A percentile compares a stretch with the other conserved stretches of the same genome.
These are phyloP conservation scores for Boehmeria nivea DNA, from an alignment of 306 rosid species.

Conservation along the genomic window DNA sequence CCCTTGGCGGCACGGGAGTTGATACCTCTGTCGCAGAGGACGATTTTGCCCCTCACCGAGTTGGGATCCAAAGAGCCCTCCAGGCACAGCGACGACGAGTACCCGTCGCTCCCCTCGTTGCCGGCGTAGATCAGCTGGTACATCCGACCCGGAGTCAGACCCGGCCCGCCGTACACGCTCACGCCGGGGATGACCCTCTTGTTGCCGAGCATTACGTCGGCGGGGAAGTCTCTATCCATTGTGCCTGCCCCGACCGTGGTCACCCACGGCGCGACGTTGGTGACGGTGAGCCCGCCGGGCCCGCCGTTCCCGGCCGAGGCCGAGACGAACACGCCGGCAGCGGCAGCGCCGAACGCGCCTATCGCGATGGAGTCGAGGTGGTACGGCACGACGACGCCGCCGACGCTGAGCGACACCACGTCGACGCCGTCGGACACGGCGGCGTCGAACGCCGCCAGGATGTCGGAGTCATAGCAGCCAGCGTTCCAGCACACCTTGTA, in stretches of 20 bases:
- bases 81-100: slow-evolving; percentile 73
- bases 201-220: slow-evolving; percentile 75
- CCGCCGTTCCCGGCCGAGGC: slow-evolving; percentile 90
- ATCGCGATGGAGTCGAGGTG: slow-evolving; percentile 74
- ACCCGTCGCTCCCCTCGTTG: slow-evolving; percentile 59
- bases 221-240: slow-evolving; percentile 78
- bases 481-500: slow-evolving; percentile 81
- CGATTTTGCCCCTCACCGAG: slow-evolving; percentile 61
- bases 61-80: slow-evolving; percentile 69
- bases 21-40: slow-evolving; percentile 79
- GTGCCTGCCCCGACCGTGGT: slow-evolving; percentile 95
- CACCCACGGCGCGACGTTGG: slow-evolving; percentile 88
- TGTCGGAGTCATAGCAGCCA: slow-evolving; percentile 79
- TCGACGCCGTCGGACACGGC: slow-evolving; percentile 77
- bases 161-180: slow-evolving; percentile 75
- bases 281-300: slow-evolving; percentile 76
- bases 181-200: slow-evolving; percentile 48
- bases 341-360: slow-evolving; percentile 57
- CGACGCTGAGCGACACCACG: slow-evolving; percentile 76
- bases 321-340: slow-evolving; percentile 63
- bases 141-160: slow-evolving; percentile 54
- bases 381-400: slow-evolving; percentile 87
- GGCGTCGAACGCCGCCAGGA: slow-evolving; percentile 80
- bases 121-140: slow-evolving; percentile 74
- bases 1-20: slow-evolving; percentile 83